Percentiles rank a stretch among this genome's conserved stretches.
phyloP scores from a whole-genome alignment of 2,329 filamentous ascomycete genomes.

The Thielaviopsis cerberus region DNA sequence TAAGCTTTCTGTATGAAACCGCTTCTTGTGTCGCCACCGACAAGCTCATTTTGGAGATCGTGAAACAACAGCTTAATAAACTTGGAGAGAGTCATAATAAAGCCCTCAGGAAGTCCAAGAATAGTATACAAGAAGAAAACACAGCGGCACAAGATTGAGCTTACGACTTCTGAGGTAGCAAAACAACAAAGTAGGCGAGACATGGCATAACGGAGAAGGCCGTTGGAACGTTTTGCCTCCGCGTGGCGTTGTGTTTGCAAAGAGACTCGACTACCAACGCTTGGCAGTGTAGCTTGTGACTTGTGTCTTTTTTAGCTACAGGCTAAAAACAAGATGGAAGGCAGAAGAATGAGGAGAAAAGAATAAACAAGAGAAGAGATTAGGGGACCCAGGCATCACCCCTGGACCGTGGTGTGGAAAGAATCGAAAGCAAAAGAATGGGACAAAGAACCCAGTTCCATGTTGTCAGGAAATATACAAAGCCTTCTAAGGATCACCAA shows the following conservation, averaged over 20 bases:
- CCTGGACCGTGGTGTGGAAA: neutral
- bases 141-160: neutral
- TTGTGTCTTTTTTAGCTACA: no score
- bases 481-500: no score
- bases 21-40: no score
- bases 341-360: neutral
- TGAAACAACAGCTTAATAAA: neutral
- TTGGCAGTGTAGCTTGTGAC: no score
- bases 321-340: neutral
- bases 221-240: neutral
- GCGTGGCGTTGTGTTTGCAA: neutral
- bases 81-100: neutral
- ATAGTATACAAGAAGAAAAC: neutral
- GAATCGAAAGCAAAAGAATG: neutral
- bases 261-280: no score
- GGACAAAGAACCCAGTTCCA: neutral
- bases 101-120: neutral
- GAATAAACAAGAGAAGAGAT: neutral
- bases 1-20: neutral
- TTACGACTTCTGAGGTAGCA: neutral
- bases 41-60: neutral
- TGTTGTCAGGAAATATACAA: no score
- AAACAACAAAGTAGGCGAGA: neutral
- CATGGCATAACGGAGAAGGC: neutral
- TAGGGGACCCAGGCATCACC: neutral